A percentile compares a stretch with the other conserved stretches of the same genome.
phyloP scores from a whole-genome alignment of 2,329 filamentous ascomycete genomes.

The Myriosclerotinia curreyana region DNA sequence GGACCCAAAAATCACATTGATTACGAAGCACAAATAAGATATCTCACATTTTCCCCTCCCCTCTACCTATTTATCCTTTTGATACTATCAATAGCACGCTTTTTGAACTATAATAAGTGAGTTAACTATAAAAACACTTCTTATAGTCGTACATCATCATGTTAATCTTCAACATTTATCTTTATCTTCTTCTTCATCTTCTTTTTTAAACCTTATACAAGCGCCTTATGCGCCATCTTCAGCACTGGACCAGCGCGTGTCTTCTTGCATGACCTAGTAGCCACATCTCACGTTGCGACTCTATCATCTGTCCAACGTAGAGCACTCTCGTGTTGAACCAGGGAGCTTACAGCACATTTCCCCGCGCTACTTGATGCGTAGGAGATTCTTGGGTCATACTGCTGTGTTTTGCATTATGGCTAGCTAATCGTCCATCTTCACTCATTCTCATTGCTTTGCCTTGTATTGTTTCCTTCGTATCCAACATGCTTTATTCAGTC shows the following conservation, averaged over 20 bases:
- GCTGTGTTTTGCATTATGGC: constrained; percentile 14
- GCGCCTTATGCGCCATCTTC: constrained; percentile 21
- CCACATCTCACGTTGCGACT: constrained; percentile 21
- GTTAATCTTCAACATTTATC: neutral
- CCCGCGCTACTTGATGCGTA: constrained; percentile 16
- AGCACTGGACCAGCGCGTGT: constrained; percentile 14
- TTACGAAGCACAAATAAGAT: neutral
- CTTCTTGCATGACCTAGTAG: constrained; percentile 20
- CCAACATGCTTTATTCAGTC: constrained; percentile 15
- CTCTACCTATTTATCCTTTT: neutral
- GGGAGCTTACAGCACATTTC: constrained; percentile 21
- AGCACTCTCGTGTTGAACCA: constrained; percentile 12
- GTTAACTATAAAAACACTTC: constrained; percentile 1
- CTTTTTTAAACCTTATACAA: constrained; percentile 9
- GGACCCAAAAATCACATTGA: too few relatives aligned
- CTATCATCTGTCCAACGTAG: constrained; percentile 20
- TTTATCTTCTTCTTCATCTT: neutral
- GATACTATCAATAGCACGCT: neutral
- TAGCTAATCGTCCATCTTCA: constrained; percentile 13
- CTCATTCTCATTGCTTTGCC: constrained; percentile 7
- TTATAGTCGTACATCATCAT: constrained; percentile 1
- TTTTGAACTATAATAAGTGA: constrained; percentile 1
- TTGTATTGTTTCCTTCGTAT: constrained; percentile 1
- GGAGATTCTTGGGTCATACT: constrained; percentile 11
- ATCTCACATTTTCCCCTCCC: neutral